Base-by-base conservation (phyloP, 1,139 yeast genomes). In the Kazachstania sp. region DNA sequence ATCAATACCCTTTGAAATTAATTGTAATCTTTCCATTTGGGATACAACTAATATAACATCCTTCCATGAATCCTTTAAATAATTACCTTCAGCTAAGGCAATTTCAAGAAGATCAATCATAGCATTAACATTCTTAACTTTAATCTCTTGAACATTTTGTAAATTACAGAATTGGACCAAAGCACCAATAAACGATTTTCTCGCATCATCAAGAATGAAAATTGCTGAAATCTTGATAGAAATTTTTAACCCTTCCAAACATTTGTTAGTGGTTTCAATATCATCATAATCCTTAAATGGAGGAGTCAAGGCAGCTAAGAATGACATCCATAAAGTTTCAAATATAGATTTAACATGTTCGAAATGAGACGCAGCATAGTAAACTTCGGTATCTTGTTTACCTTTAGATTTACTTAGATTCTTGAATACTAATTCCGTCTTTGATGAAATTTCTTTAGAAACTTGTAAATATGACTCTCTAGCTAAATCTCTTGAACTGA, bases 321-420 rank as follows among this genome's bases (percentile, higher is more conserved):
- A 78, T 0, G 97, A 87, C 97, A 92, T 88, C 99, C 99, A 94
- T 44, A 86, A 72, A 13, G 87, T 87, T 59, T 90, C 97, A 68
- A 92, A 92, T 63, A 94, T 86, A 1, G 97, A 92, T 60, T 79
- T 84, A 20, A 90, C 96, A 63, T 92, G 97, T 54, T 87, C 94
- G 18, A 86, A 79, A 62, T 85, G 92, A 3, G 92, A 81, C 0
- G 95, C 81, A 47, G 78, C 76, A 54, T 68, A 67, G 48, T 61
- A 68, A 4, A 66, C 64, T 23, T 54, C 61, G 12, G 59, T 48
- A 13, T 58, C 58, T 31, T 55, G 54, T 45, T 60, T 57, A 31
- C 59, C 53, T 47, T 70, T 76, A 8, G 67, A 59, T 49, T 77
- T 78, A 41, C 86, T 83, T 56, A 88, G 68, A 48, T 75, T 77